phyloP scores from a whole-genome alignment of 2,329 filamentous ascomycete species.

The Alternaria dauci region DNA sequence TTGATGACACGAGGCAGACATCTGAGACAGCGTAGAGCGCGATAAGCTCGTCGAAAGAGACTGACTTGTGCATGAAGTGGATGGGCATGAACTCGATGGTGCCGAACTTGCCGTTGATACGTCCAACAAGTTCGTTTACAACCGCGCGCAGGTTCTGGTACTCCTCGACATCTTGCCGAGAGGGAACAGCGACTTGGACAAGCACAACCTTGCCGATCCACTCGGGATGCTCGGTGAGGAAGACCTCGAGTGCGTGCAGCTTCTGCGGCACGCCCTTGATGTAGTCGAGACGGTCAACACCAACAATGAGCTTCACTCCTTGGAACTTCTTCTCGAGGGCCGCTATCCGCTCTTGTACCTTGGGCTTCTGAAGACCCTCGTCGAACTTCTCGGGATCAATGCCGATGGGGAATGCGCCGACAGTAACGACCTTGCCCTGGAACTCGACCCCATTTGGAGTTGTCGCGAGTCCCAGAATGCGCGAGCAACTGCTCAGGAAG shows the following conservation, averaged over 20 bases:
- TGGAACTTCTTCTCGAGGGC: constrained; percentile 89
- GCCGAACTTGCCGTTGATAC: constrained; percentile 96
- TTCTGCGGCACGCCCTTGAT: constrained; percentile 99
- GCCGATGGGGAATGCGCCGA: constrained; percentile 96
- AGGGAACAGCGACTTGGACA: constrained; percentile 94
- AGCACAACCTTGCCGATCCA: constrained; percentile 98
- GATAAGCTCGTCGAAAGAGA: constrained; percentile 92
- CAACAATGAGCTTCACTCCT: constrained; percentile 94
- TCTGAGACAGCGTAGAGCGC: constrained; percentile 93
- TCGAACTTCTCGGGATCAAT: constrained; percentile 98
- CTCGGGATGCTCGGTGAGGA: constrained; percentile 94
- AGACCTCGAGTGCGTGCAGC: constrained; percentile 93
- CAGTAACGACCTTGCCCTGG: constrained; percentile 84
- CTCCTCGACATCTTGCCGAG: constrained; percentile 93
- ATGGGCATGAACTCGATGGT: constrained; percentile 99
- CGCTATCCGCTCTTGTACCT: constrained; percentile 86
- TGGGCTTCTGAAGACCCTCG: constrained; percentile 83
- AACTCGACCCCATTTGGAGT: constrained; percentile 95
- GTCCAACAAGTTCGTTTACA: constrained; percentile 94
- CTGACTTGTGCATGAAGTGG: constrained; percentile 96
- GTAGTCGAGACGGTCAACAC: constrained; percentile 95
- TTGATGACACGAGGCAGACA: constrained; percentile 90
- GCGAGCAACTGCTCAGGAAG: constrained; percentile 95
- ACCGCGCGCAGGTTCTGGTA: constrained; percentile 96
- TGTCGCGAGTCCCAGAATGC: constrained; percentile 80